These are phyloP conservation scores for Falciphora oryzae DNA, from an alignment of 2,329 filamentous ascomycete species.

Conservation along the genomic window DNA sequence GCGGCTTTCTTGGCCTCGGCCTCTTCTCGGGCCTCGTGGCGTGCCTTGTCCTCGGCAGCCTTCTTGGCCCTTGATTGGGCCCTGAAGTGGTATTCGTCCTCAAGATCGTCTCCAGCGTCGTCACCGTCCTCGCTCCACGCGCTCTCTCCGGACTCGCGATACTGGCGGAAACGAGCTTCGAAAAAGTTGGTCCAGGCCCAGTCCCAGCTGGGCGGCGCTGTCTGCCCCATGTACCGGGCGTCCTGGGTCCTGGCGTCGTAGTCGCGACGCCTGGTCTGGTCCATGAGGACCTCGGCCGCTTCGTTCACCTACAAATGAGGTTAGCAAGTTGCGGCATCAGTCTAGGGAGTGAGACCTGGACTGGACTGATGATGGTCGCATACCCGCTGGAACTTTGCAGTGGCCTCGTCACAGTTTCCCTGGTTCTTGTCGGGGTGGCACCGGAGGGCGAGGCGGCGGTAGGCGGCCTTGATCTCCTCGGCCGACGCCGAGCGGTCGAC, in stretches of 20 bases:
- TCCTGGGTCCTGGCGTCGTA: not conserved
- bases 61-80: too few relatives aligned
- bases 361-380: not conserved
- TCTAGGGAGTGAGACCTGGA: too few relatives aligned
- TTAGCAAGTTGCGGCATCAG: not conserved
- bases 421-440: slow-evolving; percentile 25
- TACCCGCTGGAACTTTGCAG: slow-evolving; percentile 19
- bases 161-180: not conserved
- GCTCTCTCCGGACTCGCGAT: not conserved
- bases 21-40: not conserved
- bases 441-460: slow-evolving; percentile 18
- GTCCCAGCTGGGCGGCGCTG: too few relatives aligned
- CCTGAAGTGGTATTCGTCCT: not conserved
- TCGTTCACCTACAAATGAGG: not conserved
- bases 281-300: not conserved
- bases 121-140: not conserved
- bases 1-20: not conserved
- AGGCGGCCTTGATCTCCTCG: slow-evolving; percentile 19
- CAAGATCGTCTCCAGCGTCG: not conserved
- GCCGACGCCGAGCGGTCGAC: slow-evolving; percentile 17
- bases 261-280: not conserved
- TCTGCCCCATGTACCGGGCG: too few relatives aligned
- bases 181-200: too few relatives aligned
- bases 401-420: slow-evolving; percentile 17
- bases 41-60: not conserved